Evolutionary conservation across 2,329 filamentous ascomycete species (phyloP).

Genomic region (Daldinia sp.): DNA sequence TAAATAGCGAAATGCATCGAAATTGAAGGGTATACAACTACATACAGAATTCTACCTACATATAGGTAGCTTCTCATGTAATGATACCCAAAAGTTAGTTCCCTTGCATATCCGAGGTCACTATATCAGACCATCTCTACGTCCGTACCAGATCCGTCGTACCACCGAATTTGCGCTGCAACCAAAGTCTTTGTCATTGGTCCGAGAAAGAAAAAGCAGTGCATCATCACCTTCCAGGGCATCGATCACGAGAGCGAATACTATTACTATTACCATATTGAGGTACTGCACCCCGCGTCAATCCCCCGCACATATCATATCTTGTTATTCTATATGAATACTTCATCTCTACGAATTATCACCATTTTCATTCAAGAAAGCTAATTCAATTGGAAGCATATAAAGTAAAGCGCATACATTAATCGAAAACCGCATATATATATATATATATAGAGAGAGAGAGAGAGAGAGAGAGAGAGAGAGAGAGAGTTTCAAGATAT

Average conservation of each 20-base stretch:
- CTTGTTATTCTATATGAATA: background rate
- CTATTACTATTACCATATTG: slow-evolving; percentile 29
- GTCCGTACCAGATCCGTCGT: slow-evolving; percentile 25
- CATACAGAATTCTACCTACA: background rate
- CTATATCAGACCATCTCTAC: slow-evolving; percentile 28
- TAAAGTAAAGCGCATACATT: slow-evolving; percentile 6
- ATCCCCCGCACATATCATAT: slow-evolving; percentile 33
- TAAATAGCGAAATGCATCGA: slow-evolving; percentile 10
- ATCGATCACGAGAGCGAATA: slow-evolving; percentile 31
- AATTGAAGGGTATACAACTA: slow-evolving; percentile 4
- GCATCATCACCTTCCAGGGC: slow-evolving; percentile 16
- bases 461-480: background rate
- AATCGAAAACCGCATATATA: background rate
- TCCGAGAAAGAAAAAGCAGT: slow-evolving; percentile 13
- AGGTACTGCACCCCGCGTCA: slow-evolving; percentile 28
- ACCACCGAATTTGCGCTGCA: slow-evolving; percentile 22
- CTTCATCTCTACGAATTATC: slow-evolving; percentile 9
- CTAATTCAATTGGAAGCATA: background rate
- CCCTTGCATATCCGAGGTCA: slow-evolving; percentile 23
- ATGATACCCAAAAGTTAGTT: background rate
- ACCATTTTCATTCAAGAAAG: background rate
- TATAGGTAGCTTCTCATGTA: background rate
- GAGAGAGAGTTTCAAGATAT: slow-evolving; percentile 1
- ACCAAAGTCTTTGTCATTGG: slow-evolving; percentile 34
- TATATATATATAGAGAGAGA: background rate